A percentile compares a stretch with the other conserved stretches of the same genome.
Evolutionary conservation across 352 stramenopile genomes (phyloP).

Genomic region (Phytophthora palmivora): DNA sequence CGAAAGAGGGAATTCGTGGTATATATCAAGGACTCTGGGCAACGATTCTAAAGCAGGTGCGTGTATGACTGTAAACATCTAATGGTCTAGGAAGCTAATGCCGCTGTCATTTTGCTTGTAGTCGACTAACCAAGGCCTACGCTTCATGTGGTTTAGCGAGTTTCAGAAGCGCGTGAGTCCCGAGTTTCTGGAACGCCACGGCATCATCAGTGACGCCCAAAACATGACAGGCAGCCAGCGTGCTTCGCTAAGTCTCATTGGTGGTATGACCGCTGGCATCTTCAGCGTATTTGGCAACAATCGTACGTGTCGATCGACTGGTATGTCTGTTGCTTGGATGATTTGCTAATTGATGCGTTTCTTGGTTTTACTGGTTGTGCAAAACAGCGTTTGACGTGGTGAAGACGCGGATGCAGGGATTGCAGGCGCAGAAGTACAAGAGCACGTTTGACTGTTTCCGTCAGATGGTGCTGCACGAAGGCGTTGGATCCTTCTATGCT

Average conservation of each 20-base stretch:
- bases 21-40: constrained; percentile 95
- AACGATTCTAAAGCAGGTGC: constrained; percentile 95
- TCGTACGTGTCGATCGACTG: constrained; percentile 68
- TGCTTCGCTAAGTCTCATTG: constrained; percentile 92
- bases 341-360: constrained; percentile 30
- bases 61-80: constrained; percentile 2
- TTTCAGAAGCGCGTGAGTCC: constrained; percentile 87
- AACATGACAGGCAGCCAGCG: constrained; percentile 73
- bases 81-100: neutral
- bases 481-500: constrained; percentile 92
- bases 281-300: constrained; percentile 98
- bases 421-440: constrained; percentile 75
- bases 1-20: constrained; percentile 90
- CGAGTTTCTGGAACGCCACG: constrained; percentile 56
- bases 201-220: constrained; percentile 74
- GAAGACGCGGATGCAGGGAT: constrained; percentile 87
- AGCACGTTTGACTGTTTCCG: constrained; percentile 92
- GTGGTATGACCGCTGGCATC: constrained; percentile 95
- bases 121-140: constrained; percentile 95
- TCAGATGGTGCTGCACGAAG: constrained; percentile 91
- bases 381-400: constrained; percentile 80
- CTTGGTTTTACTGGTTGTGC: constrained; percentile 7
- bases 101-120: constrained; percentile 26
- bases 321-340: constrained; percentile 9
- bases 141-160: constrained; percentile 98